Conservation (phyloP, 2,329 filamentous ascomycete genomes). For the Clarireedia homoeocarpa region DNA sequence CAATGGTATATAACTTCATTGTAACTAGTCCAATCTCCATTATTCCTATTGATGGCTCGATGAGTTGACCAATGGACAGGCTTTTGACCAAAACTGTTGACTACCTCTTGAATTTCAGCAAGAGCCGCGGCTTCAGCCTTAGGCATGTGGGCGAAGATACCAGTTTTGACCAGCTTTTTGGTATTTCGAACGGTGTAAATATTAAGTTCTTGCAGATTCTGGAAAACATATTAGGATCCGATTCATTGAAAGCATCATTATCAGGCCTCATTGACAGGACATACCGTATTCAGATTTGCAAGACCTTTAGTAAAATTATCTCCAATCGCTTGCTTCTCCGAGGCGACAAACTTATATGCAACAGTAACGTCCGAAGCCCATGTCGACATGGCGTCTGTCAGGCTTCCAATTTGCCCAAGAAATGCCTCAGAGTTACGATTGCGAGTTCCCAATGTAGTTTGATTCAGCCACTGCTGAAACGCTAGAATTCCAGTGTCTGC, state of each 20-base stretch:
- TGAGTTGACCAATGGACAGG: constrained; percentile 14
- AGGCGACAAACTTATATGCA: constrained; percentile 9
- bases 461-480: constrained; percentile 12
- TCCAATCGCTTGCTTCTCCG: constrained; percentile 1
- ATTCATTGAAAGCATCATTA: no score
- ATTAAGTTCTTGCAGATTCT: neutral
- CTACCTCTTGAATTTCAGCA: neutral
- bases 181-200: neutral
- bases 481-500: constrained; percentile 11
- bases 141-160: neutral
- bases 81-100: neutral
- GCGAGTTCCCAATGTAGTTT: constrained; percentile 11
- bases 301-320: neutral
- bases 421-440: constrained; percentile 9
- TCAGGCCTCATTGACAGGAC: neutral
- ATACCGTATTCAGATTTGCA: constrained; percentile 6
- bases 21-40: constrained; percentile 7
- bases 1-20: constrained; percentile 4
- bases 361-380: constrained; percentile 11
- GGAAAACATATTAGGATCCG: no score
- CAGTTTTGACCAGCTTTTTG: no score
- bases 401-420: constrained; percentile 11
- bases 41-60: constrained; percentile 8
- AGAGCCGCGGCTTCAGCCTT: neutral
- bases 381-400: neutral